These are phyloP conservation scores for Ceratocystis destructans DNA, from an alignment of 2,329 filamentous ascomycete genomes.

Conservation along the genomic window DNA sequence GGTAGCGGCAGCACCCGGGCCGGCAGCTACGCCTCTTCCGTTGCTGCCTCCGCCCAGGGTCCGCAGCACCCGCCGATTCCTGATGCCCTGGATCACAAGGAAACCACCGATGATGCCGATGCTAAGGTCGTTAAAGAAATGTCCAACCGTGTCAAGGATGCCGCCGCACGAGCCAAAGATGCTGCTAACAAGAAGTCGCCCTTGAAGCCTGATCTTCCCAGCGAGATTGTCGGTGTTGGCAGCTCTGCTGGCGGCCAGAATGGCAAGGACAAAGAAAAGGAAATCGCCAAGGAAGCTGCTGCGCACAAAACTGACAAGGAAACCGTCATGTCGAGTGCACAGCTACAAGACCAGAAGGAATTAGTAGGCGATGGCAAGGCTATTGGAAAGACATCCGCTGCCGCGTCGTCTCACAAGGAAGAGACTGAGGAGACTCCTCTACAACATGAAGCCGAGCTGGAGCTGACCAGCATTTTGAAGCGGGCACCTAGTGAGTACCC, in stretches of 20 bases:
- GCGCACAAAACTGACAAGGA: slow-evolving; percentile 24
- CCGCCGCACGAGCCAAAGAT: slow-evolving; percentile 55
- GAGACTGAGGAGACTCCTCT: slow-evolving; percentile 39
- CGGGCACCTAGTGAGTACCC: slow-evolving; percentile 58
- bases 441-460: slow-evolving; percentile 51
- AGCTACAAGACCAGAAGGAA: slow-evolving; percentile 53
- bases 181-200: slow-evolving; percentile 53
- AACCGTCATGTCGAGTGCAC: slow-evolving; percentile 40
- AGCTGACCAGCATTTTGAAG: slow-evolving; percentile 68
- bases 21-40: slow-evolving; percentile 23
- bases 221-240: slow-evolving; percentile 44
- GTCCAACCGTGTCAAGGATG: slow-evolving; percentile 50
- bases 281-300: slow-evolving; percentile 29
- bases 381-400: not conserved
- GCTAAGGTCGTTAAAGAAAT: slow-evolving; percentile 33
- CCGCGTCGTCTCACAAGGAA: slow-evolving; percentile 10
- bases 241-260: slow-evolving; percentile 45
- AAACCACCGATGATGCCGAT: slow-evolving; percentile 12
- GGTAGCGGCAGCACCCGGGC: slow-evolving; percentile 31
- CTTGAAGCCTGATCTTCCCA: slow-evolving; percentile 44
- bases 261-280: slow-evolving; percentile 30
- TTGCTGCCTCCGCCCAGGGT: slow-evolving; percentile 22
- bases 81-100: slow-evolving; percentile 40
- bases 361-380: slow-evolving; percentile 28
- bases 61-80: slow-evolving; percentile 41